These are phyloP conservation scores for Sherardia arvensis DNA, from an alignment of 257 asterid species.

Conservation along the genomic window DNA sequence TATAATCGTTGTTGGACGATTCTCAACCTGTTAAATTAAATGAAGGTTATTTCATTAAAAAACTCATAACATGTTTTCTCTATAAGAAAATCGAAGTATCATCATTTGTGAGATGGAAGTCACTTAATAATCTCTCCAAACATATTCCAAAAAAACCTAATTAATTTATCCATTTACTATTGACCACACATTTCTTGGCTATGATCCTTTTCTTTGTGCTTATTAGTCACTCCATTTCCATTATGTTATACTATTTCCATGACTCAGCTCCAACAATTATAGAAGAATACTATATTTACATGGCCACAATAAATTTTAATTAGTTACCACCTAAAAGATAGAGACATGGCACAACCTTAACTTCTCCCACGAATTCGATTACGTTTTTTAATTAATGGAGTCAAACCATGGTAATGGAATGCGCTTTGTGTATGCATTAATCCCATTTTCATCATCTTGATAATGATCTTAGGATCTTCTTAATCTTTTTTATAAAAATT, in stretches of 20 bases:
- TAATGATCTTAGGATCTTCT: neutral
- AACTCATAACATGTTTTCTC: too few species aligned
- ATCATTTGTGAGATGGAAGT: constrained; percentile 25
- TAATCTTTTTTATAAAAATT: too few species aligned
- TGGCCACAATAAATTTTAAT: neutral
- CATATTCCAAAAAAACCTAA: neutral
- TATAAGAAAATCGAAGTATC: too few species aligned
- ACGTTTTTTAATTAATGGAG: neutral
- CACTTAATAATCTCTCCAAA: constrained; percentile 3
- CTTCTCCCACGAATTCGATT: neutral
- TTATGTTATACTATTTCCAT: neutral
- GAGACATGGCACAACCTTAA: neutral
- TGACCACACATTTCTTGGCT: constrained; percentile 2
- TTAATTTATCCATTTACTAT: neutral
- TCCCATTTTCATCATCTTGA: neutral
- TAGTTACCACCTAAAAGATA: neutral
- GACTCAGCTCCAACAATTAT: constrained; percentile 12
- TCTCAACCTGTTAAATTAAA: too few species aligned
- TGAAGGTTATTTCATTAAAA: too few species aligned
- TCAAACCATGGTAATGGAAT: neutral
- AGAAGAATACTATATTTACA: neutral
- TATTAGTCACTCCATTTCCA: neutral
- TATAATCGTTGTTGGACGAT: too few species aligned
- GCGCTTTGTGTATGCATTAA: neutral
- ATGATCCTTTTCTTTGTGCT: neutral